phyloP scores from a whole-genome alignment of 176 grass and related monocot species.

The Tuctoria greenei region DNA sequence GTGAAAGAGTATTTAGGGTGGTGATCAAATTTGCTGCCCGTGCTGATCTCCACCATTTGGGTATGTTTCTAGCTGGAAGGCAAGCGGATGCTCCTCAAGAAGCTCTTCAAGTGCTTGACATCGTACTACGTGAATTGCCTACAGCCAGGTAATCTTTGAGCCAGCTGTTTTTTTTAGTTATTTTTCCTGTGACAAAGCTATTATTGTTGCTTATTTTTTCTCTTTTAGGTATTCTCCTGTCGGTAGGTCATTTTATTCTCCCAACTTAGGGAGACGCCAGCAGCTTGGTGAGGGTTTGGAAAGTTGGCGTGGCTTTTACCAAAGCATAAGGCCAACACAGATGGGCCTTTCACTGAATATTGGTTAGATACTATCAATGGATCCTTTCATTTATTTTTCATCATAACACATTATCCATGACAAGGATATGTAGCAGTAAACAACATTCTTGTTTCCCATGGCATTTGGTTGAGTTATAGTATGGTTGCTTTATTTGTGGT shows the following conservation, averaged over 20 bases:
- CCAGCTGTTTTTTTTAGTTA: conserved; percentile 4
- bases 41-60: conserved; percentile 89
- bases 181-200: not conserved
- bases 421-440: not conserved
- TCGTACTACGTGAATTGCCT: conserved; percentile 88
- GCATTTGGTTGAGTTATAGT: not conserved
- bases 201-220: not conserved
- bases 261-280: conserved; percentile 80
- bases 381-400: conserved; percentile 15
- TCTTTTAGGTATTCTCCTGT: conserved; percentile 73
- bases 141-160: conserved; percentile 59
- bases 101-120: conserved; percentile 95
- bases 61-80: conserved; percentile 82
- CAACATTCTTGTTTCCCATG: conserved; percentile 5
- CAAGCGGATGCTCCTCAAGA: conserved; percentile 94
- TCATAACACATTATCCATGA: conserved; percentile 4
- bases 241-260: conserved; percentile 86
- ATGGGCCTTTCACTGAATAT: conserved; percentile 96
- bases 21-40: conserved; percentile 94
- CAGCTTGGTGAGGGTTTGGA: conserved; percentile 87
- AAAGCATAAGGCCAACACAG: conserved; percentile 91
- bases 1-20: conserved; percentile 70
- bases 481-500: conserved; percentile 9
- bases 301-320: conserved; percentile 94
- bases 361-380: conserved; percentile 44